These are phyloP conservation scores for Alternaria atra DNA, from an alignment of 2,329 filamentous ascomycete species.

Conservation along the genomic window DNA sequence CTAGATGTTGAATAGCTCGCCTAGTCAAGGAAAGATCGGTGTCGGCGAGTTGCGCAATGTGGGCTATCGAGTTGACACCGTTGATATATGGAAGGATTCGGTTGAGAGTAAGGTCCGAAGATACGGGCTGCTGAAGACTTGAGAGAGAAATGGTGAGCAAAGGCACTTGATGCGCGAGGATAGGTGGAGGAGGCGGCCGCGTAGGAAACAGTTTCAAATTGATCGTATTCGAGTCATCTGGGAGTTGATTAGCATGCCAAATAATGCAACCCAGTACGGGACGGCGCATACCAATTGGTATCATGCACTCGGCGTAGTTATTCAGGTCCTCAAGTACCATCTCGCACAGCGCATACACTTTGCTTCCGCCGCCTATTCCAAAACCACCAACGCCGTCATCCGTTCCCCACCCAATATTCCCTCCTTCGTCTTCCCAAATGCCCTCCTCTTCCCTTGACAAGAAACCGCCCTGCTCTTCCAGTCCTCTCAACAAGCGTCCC, in stretches of 20 bases:
- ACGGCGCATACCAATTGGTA: conserved; percentile 77
- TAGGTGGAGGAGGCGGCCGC: conserved; percentile 76
- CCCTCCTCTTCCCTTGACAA: conserved; percentile 68
- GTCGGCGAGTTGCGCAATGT: conserved; percentile 84
- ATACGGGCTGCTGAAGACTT: conserved; percentile 59
- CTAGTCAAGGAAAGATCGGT: conserved; percentile 87
- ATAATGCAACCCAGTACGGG: no score
- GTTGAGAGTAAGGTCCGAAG: conserved; percentile 76
- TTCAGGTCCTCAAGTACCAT: conserved; percentile 92
- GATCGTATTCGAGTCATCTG: conserved; percentile 91
- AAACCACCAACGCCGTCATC: conserved; percentile 32
- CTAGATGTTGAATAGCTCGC: conserved; percentile 84
- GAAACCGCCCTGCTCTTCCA: conserved; percentile 92
- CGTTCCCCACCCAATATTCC: conserved; percentile 12
- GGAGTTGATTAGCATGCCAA: neutral
- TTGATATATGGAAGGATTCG: conserved; percentile 88
- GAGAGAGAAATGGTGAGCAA: conserved; percentile 67
- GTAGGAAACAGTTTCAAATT: conserved; percentile 96
- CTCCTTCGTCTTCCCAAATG: conserved; percentile 43
- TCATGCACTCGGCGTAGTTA: conserved; percentile 98
- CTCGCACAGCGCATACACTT: conserved; percentile 77
- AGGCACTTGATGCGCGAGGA: conserved; percentile 91
- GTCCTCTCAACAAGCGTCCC: conserved; percentile 82
- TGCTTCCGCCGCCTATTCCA: conserved; percentile 52
- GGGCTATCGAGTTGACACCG: conserved; percentile 86